These are phyloP conservation scores for Pholiota adiposa DNA, from an alignment of 1,284 basidiomycete genomes.

Conservation along the genomic window DNA sequence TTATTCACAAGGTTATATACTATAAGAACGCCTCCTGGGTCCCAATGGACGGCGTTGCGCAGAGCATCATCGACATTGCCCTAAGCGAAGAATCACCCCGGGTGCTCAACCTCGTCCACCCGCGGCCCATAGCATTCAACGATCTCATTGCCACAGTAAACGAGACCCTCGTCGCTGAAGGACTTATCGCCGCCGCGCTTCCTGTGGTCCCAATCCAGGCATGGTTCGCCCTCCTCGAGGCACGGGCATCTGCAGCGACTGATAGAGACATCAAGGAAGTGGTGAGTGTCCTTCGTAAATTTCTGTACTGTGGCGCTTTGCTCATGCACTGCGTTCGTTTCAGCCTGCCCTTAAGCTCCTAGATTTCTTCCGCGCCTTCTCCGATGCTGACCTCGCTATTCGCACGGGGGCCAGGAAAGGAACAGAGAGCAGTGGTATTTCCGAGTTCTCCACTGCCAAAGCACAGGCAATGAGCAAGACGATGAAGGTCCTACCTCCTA, in stretches of 20 bases:
- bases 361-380: conserved; percentile 33
- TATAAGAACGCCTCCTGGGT: conserved; percentile 22
- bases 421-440: conserved; percentile 25
- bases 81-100: conserved; percentile 9
- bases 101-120: conserved; percentile 28
- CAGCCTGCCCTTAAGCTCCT: conserved; percentile 40
- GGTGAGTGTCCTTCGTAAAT: conserved; percentile 21
- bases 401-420: conserved; percentile 10
- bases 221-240: conserved; percentile 35
- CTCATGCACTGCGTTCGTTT: background rate
- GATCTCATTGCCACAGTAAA: conserved; percentile 28
- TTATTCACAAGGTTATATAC: background rate
- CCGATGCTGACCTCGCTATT: conserved; percentile 13
- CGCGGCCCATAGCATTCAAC: conserved; percentile 31
- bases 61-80: conserved; percentile 24
- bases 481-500: conserved; percentile 23
- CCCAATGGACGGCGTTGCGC: conserved; percentile 26
- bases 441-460: conserved; percentile 28
- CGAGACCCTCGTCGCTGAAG: conserved; percentile 20
- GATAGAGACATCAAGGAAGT: conserved; percentile 25
- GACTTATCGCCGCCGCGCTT: conserved; percentile 18
- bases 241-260: conserved; percentile 17
- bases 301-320: background rate
- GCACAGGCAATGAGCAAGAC: conserved; percentile 27
- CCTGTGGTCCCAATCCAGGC: conserved; percentile 31